Conservation (phyloP, 495 filamentous ascomycete genomes). For the Tuber melanosporum region DNA sequence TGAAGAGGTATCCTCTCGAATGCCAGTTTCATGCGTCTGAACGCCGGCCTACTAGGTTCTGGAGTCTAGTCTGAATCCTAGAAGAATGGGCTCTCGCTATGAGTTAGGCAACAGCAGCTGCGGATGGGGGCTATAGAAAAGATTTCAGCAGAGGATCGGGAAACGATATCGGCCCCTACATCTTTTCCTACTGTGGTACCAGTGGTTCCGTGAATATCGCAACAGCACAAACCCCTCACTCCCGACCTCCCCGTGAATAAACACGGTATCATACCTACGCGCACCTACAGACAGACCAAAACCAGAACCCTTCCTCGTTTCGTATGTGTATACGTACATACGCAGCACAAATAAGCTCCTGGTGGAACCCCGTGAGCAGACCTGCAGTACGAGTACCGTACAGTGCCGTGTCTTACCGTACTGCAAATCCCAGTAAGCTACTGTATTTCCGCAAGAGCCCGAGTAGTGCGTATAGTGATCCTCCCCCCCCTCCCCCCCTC, state of each 20-base stretch:
- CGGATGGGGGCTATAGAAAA: neutral
- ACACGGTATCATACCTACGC: too few relatives aligned
- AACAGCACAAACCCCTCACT: neutral
- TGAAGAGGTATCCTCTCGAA: neutral
- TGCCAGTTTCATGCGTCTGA: neutral
- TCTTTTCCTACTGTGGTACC: neutral
- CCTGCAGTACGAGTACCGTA: neutral
- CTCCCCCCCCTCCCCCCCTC: neutral
- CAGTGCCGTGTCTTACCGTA: neutral
- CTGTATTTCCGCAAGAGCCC: neutral
- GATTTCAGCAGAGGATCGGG: neutral
- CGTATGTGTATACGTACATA: neutral
- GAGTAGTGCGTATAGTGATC: neutral
- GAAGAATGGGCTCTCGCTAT: neutral
- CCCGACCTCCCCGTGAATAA: neutral
- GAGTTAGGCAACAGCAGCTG: neutral
- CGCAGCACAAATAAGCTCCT: neutral
- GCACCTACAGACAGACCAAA: neutral
- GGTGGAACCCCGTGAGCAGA: neutral
- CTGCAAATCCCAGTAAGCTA: neutral
- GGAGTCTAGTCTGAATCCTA: neutral
- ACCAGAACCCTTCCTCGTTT: neutral
- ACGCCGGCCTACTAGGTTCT: neutral
- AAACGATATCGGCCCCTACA: neutral
- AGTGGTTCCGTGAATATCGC: neutral